Percentiles rank a stretch among this genome's conserved stretches.
These are phyloP conservation scores for Fraxinus greggii DNA, from an alignment of 305 asterid species.

Conservation along the genomic window DNA sequence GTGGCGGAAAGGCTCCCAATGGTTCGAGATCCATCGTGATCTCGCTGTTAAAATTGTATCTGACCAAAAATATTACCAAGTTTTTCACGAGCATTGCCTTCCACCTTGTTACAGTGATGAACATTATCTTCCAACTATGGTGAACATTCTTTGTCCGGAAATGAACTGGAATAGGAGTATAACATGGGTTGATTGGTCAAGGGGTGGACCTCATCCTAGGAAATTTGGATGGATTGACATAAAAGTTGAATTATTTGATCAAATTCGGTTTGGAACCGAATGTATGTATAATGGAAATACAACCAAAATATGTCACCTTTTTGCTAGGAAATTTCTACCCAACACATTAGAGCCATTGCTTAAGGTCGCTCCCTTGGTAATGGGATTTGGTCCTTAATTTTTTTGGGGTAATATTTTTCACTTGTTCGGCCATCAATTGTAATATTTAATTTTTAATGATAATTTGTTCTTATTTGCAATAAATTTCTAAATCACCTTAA, in stretches of 20 bases:
- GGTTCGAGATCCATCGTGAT: constrained; percentile 58
- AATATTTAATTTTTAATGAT: neutral
- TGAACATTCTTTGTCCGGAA: constrained; percentile 41
- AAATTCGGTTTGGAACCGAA: constrained; percentile 32
- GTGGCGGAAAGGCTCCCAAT: constrained; percentile 66
- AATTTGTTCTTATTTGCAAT: neutral
- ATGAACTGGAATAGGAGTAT: constrained; percentile 40
- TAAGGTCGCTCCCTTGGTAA: constrained; percentile 34
- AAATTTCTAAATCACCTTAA: neutral
- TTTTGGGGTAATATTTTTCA: neutral
- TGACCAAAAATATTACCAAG: constrained; percentile 36
- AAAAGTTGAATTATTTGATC: constrained; percentile 35
- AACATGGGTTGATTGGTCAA: constrained; percentile 64
- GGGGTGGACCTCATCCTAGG: constrained; percentile 63
- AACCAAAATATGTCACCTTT: constrained; percentile 43
- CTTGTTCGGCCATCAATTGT: neutral
- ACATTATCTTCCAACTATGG: constrained; percentile 58
- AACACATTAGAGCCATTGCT: constrained; percentile 41
- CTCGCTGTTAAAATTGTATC: constrained; percentile 38
- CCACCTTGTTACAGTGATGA: constrained; percentile 59
- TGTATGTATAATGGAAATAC: constrained; percentile 45
- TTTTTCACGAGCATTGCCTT: constrained; percentile 36
- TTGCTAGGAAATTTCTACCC: constrained; percentile 60
- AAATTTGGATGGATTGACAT: constrained; percentile 51
- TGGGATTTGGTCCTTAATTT: constrained; percentile 39